A percentile compares a stretch with the other conserved stretches of the same genome.
phyloP scores from a whole-genome alignment of 306 rosid genomes.

The Casuarina glauca region DNA sequence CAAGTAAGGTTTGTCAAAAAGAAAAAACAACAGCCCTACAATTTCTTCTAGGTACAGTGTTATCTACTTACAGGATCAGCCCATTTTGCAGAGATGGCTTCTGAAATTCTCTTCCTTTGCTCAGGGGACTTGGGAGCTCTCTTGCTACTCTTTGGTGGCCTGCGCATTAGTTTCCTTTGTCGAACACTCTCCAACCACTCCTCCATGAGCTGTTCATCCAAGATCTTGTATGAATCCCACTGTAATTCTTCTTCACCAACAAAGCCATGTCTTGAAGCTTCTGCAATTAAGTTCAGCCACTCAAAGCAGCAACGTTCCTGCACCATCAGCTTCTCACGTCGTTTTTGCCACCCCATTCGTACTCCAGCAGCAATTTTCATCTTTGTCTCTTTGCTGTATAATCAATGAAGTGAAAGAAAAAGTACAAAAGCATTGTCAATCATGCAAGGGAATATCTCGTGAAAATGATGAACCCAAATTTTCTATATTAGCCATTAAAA shows the following conservation, averaged over 20 bases:
- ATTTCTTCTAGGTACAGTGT: conserved; percentile 25
- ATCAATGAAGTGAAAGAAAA: conserved; percentile 22
- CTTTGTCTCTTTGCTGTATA: conserved; percentile 71
- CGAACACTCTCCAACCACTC: conserved; percentile 68
- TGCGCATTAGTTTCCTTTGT: conserved; percentile 47
- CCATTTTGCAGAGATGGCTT: conserved; percentile 93
- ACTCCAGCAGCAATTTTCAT: conserved; percentile 76
- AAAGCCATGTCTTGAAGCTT: conserved; percentile 74
- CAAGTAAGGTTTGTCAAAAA: conserved; percentile 1
- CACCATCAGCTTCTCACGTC: conserved; percentile 49
- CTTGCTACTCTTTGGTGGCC: conserved; percentile 49
- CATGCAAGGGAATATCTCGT: neutral
- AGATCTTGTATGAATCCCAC: conserved; percentile 72
- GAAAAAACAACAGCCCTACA: conserved; percentile 15
- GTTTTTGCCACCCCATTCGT: conserved; percentile 66
- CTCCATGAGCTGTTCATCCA: conserved; percentile 54
- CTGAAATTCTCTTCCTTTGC: conserved; percentile 87
- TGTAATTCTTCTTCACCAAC: conserved; percentile 71
- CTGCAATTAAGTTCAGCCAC: conserved; percentile 85
- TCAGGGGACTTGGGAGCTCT: conserved; percentile 86
- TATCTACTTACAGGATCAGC: conserved; percentile 72
- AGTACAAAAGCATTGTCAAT: neutral
- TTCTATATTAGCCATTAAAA: neutral
- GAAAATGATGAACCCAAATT: neutral
- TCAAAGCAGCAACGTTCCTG: conserved; percentile 75